Percentiles rank a stretch among this genome's conserved stretches.
Evolutionary conservation across 2,329 filamentous ascomycete species (phyloP).

Genomic region (Zalaria obscura): DNA sequence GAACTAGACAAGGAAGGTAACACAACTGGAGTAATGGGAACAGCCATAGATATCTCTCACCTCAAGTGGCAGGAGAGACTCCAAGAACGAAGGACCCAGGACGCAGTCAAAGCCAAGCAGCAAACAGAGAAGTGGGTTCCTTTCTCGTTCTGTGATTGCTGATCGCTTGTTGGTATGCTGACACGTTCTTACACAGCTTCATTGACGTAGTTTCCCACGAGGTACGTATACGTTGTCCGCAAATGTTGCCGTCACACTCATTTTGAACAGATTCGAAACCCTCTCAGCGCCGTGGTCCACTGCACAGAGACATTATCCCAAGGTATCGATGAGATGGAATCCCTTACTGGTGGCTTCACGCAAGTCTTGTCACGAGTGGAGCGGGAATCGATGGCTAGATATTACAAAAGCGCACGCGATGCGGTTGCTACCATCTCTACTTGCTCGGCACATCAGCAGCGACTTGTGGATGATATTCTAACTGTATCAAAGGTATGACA

Average conservation of each 20-base stretch:
- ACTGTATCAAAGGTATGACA: slow-evolving; percentile 23
- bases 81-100: slow-evolving; percentile 19
- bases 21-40: slow-evolving; percentile 25
- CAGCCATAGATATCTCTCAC: slow-evolving; percentile 30
- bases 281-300: slow-evolving; percentile 8
- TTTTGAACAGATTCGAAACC: slow-evolving; percentile 8
- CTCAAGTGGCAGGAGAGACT: slow-evolving; percentile 29
- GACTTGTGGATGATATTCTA: slow-evolving; percentile 33
- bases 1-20: slow-evolving; percentile 16
- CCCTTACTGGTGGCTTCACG: neutral
- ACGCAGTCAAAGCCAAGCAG: slow-evolving; percentile 7
- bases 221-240: neutral
- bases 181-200: slow-evolving; percentile 7
- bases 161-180: neutral
- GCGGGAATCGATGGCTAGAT: too few relatives aligned
- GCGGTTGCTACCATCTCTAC: slow-evolving; percentile 28
- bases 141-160: neutral
- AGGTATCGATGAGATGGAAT: slow-evolving; percentile 4
- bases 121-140: slow-evolving; percentile 3
- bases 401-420: slow-evolving; percentile 15
- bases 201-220: slow-evolving; percentile 29
- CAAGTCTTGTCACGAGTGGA: too few relatives aligned
- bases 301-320: slow-evolving; percentile 8
- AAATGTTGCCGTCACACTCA: slow-evolving; percentile 4
- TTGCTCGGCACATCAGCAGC: slow-evolving; percentile 32